These are phyloP conservation scores for Blastobotrys indianensis DNA, from an alignment of 1,139 yeast species.

Conservation along the genomic window DNA sequence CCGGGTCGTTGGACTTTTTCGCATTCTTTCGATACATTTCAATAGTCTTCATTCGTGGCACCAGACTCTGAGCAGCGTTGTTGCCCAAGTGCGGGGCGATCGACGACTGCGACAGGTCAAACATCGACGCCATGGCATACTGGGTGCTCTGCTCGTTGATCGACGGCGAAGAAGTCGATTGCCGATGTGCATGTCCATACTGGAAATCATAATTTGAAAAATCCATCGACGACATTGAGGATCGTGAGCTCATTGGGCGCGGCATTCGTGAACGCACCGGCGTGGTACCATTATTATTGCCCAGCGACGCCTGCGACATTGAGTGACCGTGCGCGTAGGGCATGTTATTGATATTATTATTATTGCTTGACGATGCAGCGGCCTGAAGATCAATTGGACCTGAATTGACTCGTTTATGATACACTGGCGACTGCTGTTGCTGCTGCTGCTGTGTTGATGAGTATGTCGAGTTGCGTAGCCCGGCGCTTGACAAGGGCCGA, in stretches of 20 bases:
- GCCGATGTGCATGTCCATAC: conserved; percentile 7
- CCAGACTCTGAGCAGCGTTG: conserved; percentile 34
- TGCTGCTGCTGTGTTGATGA: no score
- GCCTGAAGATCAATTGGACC: background rate
- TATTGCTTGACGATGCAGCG: background rate
- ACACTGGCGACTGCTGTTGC: background rate
- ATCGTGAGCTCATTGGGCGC: conserved; percentile 14
- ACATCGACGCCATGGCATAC: conserved; percentile 27
- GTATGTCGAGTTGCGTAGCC: no score
- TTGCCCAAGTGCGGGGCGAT: conserved; percentile 31
- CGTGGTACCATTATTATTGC: conserved; percentile 5
- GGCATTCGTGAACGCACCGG: conserved; percentile 5
- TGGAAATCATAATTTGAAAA: conserved; percentile 3
- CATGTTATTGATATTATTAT: background rate
- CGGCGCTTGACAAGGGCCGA: no score
- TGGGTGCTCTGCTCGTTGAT: conserved; percentile 23
- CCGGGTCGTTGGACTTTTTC: conserved; percentile 78
- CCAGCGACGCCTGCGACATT: conserved; percentile 6
- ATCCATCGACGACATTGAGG: conserved; percentile 16
- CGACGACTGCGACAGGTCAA: conserved; percentile 30
- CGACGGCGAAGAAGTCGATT: conserved; percentile 19
- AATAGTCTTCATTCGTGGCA: conserved; percentile 80
- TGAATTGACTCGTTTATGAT: background rate
- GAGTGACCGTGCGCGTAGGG: conserved; percentile 4
- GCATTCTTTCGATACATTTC: conserved; percentile 86